These are phyloP conservation scores for Zelopaecilomyces penicillatus DNA, from an alignment of 2,329 filamentous ascomycete genomes.

Conservation along the genomic window DNA sequence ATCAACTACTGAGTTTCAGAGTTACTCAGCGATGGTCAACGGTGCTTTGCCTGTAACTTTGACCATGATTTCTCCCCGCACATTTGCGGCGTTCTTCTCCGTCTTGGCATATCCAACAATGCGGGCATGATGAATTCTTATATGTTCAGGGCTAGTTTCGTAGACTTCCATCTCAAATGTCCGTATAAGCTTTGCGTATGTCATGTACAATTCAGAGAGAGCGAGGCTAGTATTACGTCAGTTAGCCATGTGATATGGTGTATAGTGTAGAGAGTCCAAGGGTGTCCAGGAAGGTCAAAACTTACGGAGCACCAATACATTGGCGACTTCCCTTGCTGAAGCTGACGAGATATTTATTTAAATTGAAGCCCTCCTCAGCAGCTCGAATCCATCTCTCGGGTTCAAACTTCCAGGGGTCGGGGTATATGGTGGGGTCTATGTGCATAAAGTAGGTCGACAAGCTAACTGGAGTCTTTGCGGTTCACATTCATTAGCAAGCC, in stretches of 20 bases:
- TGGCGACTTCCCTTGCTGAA: constrained; percentile 14
- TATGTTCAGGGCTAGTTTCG: constrained; percentile 9
- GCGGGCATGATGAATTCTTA: constrained; percentile 6
- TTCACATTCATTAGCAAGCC: neutral
- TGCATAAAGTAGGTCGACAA: constrained; percentile 15
- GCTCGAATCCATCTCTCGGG: constrained; percentile 21
- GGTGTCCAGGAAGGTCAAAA: neutral
- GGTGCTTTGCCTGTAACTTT: constrained; percentile 2
- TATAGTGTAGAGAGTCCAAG: neutral
- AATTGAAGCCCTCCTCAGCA: constrained; percentile 4
- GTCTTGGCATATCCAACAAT: constrained; percentile 9
- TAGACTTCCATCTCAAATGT: constrained; percentile 14
- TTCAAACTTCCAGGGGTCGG: constrained; percentile 16
- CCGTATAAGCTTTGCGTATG: constrained; percentile 9
- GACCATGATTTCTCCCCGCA: constrained; percentile 8
- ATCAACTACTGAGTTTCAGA: too few species aligned
- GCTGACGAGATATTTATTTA: constrained; percentile 10
- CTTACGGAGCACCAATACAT: constrained; percentile 15
- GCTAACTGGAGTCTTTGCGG: constrained; percentile 15
- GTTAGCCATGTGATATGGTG: neutral
- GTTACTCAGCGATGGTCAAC: too few species aligned
- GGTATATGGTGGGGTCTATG: constrained; percentile 15
- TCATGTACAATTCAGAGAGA: constrained; percentile 11
- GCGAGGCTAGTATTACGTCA: constrained; percentile 7
- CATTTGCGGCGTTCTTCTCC: neutral